These are phyloP conservation scores for Euclidium syriacum DNA, from an alignment of 345 rosid genomes.

Conservation along the genomic window DNA sequence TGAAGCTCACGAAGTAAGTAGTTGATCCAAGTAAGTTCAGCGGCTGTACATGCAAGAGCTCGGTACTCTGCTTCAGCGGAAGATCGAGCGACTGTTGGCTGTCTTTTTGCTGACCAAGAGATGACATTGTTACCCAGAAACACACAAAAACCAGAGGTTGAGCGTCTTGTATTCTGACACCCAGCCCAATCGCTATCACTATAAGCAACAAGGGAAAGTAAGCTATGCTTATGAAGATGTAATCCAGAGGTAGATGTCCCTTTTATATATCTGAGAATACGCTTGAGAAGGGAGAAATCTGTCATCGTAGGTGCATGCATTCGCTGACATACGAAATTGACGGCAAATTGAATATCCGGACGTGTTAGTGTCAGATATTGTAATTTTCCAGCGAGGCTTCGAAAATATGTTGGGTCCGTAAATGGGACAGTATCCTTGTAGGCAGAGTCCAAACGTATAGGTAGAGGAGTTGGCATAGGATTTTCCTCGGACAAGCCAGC, in stretches of 20 bases:
- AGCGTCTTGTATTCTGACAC: neutral
- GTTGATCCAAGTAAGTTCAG: neutral
- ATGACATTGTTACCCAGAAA: neutral
- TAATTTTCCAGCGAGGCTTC: neutral
- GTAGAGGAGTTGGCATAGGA: neutral
- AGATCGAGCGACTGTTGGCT: neutral
- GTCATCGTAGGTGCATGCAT: neutral
- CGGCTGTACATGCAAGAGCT: neutral
- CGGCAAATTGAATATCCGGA: too few species aligned
- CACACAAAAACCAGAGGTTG: neutral
- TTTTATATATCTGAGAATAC: neutral
- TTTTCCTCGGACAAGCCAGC: neutral
- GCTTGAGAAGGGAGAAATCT: neutral
- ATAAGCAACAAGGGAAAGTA: too few species aligned
- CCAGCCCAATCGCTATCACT: neutral
- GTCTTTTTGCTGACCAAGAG: neutral
- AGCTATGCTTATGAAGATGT: neutral
- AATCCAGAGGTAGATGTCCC: neutral
- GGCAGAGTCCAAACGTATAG: neutral
- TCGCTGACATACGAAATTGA: too few species aligned
- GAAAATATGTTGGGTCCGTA: too few species aligned
- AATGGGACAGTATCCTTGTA: too few species aligned
- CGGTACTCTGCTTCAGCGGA: neutral
- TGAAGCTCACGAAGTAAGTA: neutral
- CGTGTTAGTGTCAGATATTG: too few species aligned